Base-by-base conservation (phyloP, 2,329 filamentous ascomycete genomes). In the Zymoseptoria ardabiliae region DNA sequence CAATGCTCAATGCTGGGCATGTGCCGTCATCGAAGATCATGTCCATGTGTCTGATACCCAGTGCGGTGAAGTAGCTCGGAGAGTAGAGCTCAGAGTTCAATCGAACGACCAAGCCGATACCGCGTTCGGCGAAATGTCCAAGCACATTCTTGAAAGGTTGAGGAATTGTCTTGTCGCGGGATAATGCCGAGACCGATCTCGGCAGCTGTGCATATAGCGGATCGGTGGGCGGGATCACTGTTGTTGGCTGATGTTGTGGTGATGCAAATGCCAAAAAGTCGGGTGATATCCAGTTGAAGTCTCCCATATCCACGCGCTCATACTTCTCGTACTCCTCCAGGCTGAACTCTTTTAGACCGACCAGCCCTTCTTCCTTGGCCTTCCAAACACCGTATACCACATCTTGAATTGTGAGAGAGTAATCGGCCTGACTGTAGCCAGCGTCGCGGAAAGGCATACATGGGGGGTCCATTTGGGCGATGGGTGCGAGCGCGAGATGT, bases 11-110 rank as follows among this genome's bases (percentile, higher is more conserved):
- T 1, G 91, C 86, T 21, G 94, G 94, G 74, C 94, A 99, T 3
- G 94, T 99, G 65, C 94, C 94, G 69, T 99, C 94, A 70, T 97
- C 94, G 71, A 99, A 99, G 70, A 99, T 97, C 94, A 99, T 99
- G 77, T 99, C 94, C 49, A 97, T 81, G 73, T 99, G 94, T 69
- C 91, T 87, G 71, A 99, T 97, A 28, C 93, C 93, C 56, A 99
- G 81, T 3, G 92, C 90, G 64, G 93, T 94, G 74, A 99, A 99
- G 78, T 93, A 97, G n/a, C 91, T 92, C 0, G 94, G 90, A 0
- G 90, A 96, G 80, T 99, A 99, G 7, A 99, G 84, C 66, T 92
- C 89, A 0, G 92, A 97, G 79, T 99, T 99, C 64, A 99, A 81
- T 50, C 94, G 88, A 50, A 99, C 94, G 2, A 99, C 93, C 2